Conservation (phyloP, 495 filamentous ascomycete genomes). For the Aspergillus egyptiacus region DNA sequence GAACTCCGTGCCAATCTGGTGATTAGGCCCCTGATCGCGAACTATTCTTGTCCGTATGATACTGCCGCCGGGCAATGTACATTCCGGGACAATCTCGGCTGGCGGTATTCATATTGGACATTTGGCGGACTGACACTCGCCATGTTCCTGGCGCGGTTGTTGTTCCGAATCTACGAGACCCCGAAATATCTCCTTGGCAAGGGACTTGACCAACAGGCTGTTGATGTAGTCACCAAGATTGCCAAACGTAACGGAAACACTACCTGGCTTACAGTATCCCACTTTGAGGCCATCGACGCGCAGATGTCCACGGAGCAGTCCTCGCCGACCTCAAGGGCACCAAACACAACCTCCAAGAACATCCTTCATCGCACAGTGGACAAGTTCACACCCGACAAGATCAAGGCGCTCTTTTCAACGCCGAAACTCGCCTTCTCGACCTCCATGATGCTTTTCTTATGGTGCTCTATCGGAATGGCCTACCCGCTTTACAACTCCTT, state of each 20-base stretch:
- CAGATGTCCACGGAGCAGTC: slow-evolving; percentile 8
- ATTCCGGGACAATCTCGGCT: slow-evolving; percentile 29
- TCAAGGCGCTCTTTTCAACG: too few species aligned
- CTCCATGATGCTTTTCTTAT: too few species aligned
- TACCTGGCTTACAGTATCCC: slow-evolving; percentile 23
- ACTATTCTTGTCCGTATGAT: slow-evolving; percentile 44
- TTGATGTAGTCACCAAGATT: slow-evolving; percentile 21
- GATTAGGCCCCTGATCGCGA: slow-evolving; percentile 20
- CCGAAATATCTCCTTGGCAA: slow-evolving; percentile 22
- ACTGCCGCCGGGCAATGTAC: too few species aligned
- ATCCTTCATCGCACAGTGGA: too few species aligned
- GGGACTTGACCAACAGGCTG: slow-evolving; percentile 21
- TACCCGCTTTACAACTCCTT: too few species aligned
- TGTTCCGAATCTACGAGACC: slow-evolving; percentile 51
- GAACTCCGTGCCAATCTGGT: not conserved
- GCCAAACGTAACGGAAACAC: slow-evolving; percentile 18
- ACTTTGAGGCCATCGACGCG: slow-evolving; percentile 20
- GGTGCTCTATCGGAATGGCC: too few species aligned
- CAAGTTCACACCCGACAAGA: too few species aligned
- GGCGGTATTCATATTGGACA: slow-evolving; percentile 25
- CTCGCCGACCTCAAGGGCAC: too few species aligned
- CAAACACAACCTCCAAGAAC: too few species aligned
- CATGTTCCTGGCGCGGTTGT: slow-evolving; percentile 25
- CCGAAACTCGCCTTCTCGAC: too few species aligned
- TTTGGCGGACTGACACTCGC: slow-evolving; percentile 25